Evolutionary conservation across 495 filamentous ascomycete species (phyloP).

Genomic region (Hypoxylon lienhwacheense): DNA sequence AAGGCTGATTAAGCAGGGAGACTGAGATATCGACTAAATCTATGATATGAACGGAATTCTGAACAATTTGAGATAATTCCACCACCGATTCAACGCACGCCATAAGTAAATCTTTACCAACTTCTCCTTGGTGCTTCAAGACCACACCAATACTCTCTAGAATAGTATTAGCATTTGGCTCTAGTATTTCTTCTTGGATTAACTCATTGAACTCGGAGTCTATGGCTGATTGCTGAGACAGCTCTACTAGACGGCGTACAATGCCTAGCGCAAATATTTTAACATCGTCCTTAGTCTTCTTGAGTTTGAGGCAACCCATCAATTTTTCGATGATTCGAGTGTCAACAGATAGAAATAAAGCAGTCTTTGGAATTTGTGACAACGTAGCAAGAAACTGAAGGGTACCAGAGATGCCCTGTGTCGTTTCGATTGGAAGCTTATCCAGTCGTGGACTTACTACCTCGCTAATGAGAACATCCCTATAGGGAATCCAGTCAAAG

Average conservation of each 20-base stretch:
- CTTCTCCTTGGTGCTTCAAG: slow-evolving; percentile 58
- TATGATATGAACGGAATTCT: slow-evolving; percentile 66
- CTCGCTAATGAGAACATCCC: slow-evolving; percentile 68
- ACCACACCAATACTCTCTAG: slow-evolving; percentile 67
- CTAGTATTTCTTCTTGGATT: slow-evolving; percentile 65
- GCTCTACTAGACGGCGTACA: slow-evolving; percentile 62
- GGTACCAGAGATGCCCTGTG: slow-evolving; percentile 81
- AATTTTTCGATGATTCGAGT: slow-evolving; percentile 65
- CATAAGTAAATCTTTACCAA: slow-evolving; percentile 70
- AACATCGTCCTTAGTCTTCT: slow-evolving; percentile 84
- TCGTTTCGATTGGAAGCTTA: slow-evolving; percentile 81
- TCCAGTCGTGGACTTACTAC: slow-evolving; percentile 74
- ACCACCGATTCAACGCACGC: slow-evolving; percentile 77
- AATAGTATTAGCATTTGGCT: slow-evolving; percentile 68
- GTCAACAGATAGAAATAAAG: slow-evolving; percentile 69
- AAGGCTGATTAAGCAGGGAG: slow-evolving; percentile 82
- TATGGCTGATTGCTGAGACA: slow-evolving; percentile 54
- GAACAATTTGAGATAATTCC: slow-evolving; percentile 70
- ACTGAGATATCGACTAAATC: slow-evolving; percentile 74
- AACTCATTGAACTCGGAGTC: slow-evolving; percentile 59
- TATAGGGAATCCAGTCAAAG: slow-evolving; percentile 71
- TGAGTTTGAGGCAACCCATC: slow-evolving; percentile 68
- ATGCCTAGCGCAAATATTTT: slow-evolving; percentile 80
- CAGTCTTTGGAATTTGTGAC: slow-evolving; percentile 66
- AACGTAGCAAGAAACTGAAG: slow-evolving; percentile 81